A percentile compares a stretch with the other conserved stretches of the same genome.
phyloP scores from a whole-genome alignment of 2,329 filamentous ascomycete species.

The Dactylonectria estremocensis region DNA sequence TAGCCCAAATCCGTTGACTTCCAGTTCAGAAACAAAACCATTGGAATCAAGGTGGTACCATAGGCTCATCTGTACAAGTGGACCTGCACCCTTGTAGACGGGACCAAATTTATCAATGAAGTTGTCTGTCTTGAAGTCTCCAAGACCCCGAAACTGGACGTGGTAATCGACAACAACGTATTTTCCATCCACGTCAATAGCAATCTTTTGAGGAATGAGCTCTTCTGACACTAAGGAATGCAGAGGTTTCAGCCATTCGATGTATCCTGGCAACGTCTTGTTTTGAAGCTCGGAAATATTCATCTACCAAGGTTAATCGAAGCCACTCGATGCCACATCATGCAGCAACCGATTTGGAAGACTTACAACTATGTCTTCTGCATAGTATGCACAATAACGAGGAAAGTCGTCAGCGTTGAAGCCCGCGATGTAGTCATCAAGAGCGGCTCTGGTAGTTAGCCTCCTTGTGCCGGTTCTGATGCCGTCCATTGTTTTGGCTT shows the following conservation, averaged over 20 bases:
- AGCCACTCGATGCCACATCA: too few species aligned
- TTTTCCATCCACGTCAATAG: not conserved
- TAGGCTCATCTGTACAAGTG: not conserved
- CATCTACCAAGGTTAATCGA: not conserved
- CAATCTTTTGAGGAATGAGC: not conserved
- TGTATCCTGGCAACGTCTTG: not conserved
- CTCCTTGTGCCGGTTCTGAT: conserved; percentile 1
- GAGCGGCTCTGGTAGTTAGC: conserved; percentile 5
- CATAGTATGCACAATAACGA: conserved; percentile 7
- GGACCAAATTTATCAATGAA: not conserved
- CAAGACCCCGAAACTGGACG: not conserved
- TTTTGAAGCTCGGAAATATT: not conserved
- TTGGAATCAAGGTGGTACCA: not conserved
- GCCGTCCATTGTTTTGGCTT: not conserved
- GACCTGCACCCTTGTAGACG: not conserved
- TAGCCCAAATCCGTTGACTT: not conserved
- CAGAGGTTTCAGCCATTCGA: not conserved
- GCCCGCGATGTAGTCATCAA: conserved; percentile 7
- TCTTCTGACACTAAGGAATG: not conserved
- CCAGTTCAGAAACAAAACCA: not conserved
- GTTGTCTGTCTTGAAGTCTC: not conserved
- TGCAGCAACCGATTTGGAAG: not conserved
- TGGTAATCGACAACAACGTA: not conserved
- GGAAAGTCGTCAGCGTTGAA: conserved; percentile 10
- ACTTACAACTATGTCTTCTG: conserved; percentile 4